Percentiles rank a stretch among this genome's conserved stretches.
These are phyloP conservation scores for Didymella segeticola DNA, from an alignment of 2,329 filamentous ascomycete species.

Conservation along the genomic window DNA sequence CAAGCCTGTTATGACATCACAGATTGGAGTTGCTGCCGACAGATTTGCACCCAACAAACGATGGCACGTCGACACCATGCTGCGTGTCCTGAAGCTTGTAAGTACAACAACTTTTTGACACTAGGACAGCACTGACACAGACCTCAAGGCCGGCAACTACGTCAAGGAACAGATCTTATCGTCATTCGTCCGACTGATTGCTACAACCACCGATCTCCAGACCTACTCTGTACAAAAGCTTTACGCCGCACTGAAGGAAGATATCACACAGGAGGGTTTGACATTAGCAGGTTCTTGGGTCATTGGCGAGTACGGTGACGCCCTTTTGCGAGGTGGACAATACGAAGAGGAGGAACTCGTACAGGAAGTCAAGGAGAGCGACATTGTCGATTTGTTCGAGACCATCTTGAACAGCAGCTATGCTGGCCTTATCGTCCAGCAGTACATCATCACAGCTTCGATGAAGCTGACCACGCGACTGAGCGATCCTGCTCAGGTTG, in stretches of 20 bases:
- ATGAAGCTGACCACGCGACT: slow-evolving; percentile 95
- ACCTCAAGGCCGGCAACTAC: slow-evolving; percentile 77
- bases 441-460: slow-evolving; percentile 93
- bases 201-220: slow-evolving; percentile 91
- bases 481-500: slow-evolving; percentile 81
- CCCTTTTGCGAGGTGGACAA: slow-evolving; percentile 84
- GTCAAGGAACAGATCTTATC: slow-evolving; percentile 98
- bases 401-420: slow-evolving; percentile 95
- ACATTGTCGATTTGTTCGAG: slow-evolving; percentile 90
- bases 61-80: slow-evolving; percentile 98
- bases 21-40: slow-evolving; percentile 96
- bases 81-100: slow-evolving; percentile 83
- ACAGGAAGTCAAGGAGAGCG: slow-evolving; percentile 80
- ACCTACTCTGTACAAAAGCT: slow-evolving; percentile 97
- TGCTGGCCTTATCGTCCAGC: slow-evolving; percentile 85
- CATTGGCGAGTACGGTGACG: slow-evolving; percentile 95
- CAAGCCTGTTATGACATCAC: slow-evolving; percentile 97
- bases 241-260: slow-evolving; percentile 87
- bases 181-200: slow-evolving; percentile 93
- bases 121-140: neutral
- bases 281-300: slow-evolving; percentile 95
- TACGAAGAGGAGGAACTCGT: slow-evolving; percentile 95
- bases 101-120: slow-evolving; percentile 15
- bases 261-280: slow-evolving; percentile 96
- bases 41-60: slow-evolving; percentile 95